Evolutionary conservation across 1,284 basidiomycete genomes (phyloP), one percentile per base, ranked within the genome.

Genomic region (Apiotrichum siamense): DNA sequence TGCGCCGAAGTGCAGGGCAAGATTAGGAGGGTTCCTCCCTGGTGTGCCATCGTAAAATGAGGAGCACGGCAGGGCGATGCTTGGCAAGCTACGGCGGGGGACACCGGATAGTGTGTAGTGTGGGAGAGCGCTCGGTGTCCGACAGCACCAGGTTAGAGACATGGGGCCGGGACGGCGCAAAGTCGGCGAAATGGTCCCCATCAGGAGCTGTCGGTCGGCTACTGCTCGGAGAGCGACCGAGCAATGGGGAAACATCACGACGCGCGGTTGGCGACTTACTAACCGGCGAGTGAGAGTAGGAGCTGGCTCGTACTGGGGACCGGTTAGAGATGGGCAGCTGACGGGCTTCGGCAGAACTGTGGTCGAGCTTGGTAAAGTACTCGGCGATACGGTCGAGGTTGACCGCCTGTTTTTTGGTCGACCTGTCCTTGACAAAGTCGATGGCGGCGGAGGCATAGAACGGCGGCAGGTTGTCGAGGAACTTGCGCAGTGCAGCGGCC

Each of bases 371-470:
- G 13, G 43, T 25, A 25, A 57, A 51, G 37, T 54, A 54, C 17
- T 39, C 39, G 12, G 39, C 52, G 21, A 57, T 29, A 13, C 43
- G 24, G 40, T 57, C 55, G 21, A 57, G 40, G 41, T 57, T 57
- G 39, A 57, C 40, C 3, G 18, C 9, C 20, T 31, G 26, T n/a
- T 35, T 35, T n/a, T n/a, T 35, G 13, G 17, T 15, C 27, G 15
- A 7, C 27, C 18, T 17, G n/a, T 43, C 41, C 27, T 36, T 27
- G 24, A 54, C 47, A 23, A 47, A 47, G 39, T 51, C 42, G 10
- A 35, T 21, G 2, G 52, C 55, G 2, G 49, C 52, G 6, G 45
- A 33, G 0, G 38, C 46, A 44, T 54, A 53, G 25, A 42, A 48
- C 1, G 55, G 52, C 0, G 55, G 55, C 2, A 57, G 47, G 27